Conservation (phyloP, 2,329 filamentous ascomycete species). For the Neophaeococcomyces mojaviensis region DNA sequence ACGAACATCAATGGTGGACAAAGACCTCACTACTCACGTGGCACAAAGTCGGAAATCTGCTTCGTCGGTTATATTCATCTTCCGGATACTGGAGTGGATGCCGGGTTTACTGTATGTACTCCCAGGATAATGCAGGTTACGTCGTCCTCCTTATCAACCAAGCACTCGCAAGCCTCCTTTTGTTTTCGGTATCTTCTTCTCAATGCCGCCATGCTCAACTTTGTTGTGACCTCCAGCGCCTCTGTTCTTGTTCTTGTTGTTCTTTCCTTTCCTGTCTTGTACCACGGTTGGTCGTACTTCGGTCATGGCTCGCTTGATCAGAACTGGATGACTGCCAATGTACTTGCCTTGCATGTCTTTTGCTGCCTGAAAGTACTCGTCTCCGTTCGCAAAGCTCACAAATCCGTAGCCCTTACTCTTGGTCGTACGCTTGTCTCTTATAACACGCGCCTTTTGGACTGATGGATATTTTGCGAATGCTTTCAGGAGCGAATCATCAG, state of each 20-base stretch:
- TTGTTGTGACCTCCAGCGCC: constrained; percentile 30
- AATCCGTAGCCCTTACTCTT: constrained; percentile 97
- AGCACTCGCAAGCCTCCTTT: constrained; percentile 39
- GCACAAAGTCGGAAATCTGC: too few species aligned
- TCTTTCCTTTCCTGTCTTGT: constrained; percentile 56
- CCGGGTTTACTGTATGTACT: too few species aligned
- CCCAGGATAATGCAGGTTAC: too few species aligned
- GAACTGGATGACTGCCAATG: constrained; percentile 91
- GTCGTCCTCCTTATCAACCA: constrained; percentile 33
- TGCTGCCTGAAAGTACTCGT: constrained; percentile 92
- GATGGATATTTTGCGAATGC: constrained; percentile 84
- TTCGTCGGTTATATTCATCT: too few species aligned
- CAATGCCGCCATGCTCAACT: constrained; percentile 35
- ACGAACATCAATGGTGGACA: too few species aligned
- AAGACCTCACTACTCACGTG: too few species aligned
- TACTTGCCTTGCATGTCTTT: constrained; percentile 99
- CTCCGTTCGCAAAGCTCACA: constrained; percentile 87
- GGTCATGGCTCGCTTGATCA: constrained; percentile 79
- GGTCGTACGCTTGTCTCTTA: constrained; percentile 89
- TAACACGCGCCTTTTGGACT: constrained; percentile 84
- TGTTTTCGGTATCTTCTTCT: constrained; percentile 38
- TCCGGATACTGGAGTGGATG: too few species aligned
- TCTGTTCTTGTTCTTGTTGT: constrained; percentile 32
- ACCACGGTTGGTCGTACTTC: constrained; percentile 75
- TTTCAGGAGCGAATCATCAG: constrained; percentile 89